phyloP scores from a whole-genome alignment of 2,329 filamentous ascomycete genomes.

The Beauveria medogensis region DNA sequence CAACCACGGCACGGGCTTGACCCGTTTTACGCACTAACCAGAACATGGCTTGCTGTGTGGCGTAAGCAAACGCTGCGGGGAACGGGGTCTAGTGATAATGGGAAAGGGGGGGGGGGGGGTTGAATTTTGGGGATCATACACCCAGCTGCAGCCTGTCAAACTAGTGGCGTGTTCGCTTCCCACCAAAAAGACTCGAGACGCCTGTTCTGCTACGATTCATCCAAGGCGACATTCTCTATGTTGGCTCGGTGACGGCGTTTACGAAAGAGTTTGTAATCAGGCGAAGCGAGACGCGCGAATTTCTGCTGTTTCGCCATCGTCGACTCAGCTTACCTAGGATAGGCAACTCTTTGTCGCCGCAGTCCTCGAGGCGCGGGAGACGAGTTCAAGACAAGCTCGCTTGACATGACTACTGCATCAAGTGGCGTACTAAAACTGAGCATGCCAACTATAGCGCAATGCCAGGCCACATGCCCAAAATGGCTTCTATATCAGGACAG shows the following conservation, averaged over 20 bases:
- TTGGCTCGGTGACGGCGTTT: neutral
- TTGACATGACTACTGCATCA: neutral
- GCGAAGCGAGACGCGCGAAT: neutral
- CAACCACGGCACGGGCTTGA: neutral
- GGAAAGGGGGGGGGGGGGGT: neutral
- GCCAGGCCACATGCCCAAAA: neutral
- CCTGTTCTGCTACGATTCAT: neutral
- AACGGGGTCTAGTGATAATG: conserved; percentile 1
- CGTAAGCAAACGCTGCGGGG: conserved; percentile 5
- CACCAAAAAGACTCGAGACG: neutral
- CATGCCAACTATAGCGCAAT: neutral
- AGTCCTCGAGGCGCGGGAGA: neutral
- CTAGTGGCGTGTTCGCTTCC: neutral
- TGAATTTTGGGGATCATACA: conserved; percentile 3
- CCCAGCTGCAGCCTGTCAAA: neutral
- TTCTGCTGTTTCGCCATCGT: neutral
- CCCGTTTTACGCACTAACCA: conserved; percentile 5
- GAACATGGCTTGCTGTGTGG: conserved; percentile 4
- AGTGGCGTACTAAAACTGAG: neutral
- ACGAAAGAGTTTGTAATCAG: neutral
- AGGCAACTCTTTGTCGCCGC: neutral
- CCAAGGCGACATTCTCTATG: neutral
- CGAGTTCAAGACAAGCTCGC: neutral
- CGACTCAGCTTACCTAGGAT: neutral
- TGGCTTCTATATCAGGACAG: neutral